phyloP scores from a whole-genome alignment of 2,329 filamentous ascomycete species.

The Pseudogymnoascus sp. region DNA sequence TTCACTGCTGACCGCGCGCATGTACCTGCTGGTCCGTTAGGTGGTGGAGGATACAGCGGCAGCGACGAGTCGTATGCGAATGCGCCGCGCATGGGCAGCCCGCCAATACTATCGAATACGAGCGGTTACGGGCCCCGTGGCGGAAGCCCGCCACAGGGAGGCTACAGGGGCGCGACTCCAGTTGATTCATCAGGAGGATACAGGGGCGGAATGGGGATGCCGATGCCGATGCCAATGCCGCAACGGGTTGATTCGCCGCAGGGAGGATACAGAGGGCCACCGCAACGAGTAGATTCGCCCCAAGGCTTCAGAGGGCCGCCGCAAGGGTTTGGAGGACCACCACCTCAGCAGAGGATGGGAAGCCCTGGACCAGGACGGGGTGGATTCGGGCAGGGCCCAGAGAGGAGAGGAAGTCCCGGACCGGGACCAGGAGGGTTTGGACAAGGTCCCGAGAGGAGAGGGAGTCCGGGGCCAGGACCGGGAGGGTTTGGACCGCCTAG shows the following conservation, averaged over 20 bases:
- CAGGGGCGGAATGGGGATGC: background rate
- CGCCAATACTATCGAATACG: background rate
- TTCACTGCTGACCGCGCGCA: background rate
- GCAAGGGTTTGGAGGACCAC: background rate
- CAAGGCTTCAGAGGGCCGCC: background rate
- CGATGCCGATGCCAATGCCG: background rate
- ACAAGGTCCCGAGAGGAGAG: background rate
- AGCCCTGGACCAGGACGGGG: background rate
- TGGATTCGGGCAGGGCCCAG: background rate
- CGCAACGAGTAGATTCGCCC: background rate
- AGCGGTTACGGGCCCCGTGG: background rate
- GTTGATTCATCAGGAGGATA: background rate
- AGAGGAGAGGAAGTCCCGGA: background rate
- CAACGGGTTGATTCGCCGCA: background rate
- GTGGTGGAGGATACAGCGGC: background rate
- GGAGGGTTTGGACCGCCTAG: background rate
- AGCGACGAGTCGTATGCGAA: background rate
- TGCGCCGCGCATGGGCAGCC: slow-evolving; percentile 1
- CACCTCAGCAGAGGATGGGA: background rate
- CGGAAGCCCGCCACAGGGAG: background rate
- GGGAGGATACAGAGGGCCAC: background rate
- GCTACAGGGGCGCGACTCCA: background rate
- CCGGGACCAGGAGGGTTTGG: background rate
- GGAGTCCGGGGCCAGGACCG: background rate
- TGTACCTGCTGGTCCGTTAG: background rate